Conservation (phyloP, 2,329 filamentous ascomycete genomes). For the Nigrospora osmanthi region DNA sequence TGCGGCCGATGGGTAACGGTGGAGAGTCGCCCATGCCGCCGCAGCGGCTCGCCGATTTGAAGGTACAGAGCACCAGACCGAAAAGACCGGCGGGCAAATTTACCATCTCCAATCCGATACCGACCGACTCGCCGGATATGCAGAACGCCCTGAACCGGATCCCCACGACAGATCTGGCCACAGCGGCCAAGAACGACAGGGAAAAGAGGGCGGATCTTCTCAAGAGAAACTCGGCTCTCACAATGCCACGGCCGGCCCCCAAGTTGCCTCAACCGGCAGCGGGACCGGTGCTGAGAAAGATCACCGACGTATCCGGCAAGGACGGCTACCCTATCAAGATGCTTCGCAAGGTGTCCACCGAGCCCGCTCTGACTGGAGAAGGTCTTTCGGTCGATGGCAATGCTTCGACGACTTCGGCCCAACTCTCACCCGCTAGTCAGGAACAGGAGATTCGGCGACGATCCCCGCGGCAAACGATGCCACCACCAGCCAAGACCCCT, state of each 20-base stretch:
- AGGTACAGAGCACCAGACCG: slow-evolving; percentile 6
- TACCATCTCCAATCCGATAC: slow-evolving; percentile 41
- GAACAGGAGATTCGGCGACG: slow-evolving; percentile 35
- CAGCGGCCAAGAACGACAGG: slow-evolving; percentile 38
- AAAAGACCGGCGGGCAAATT: slow-evolving; percentile 26
- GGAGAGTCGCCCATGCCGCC: neutral
- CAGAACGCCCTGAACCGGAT: slow-evolving; percentile 18
- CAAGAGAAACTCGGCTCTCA: slow-evolving; percentile 18
- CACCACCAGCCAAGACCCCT: slow-evolving; percentile 7
- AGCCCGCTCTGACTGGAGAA: slow-evolving; percentile 4
- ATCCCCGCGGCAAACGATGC: slow-evolving; percentile 34
- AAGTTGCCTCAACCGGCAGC: slow-evolving; percentile 9
- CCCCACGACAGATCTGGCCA: slow-evolving; percentile 39
- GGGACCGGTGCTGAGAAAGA: neutral
- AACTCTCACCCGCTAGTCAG: slow-evolving; percentile 42
- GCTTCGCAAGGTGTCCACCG: neutral
- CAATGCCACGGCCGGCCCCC: slow-evolving; percentile 27
- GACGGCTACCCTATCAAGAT: slow-evolving; percentile 1
- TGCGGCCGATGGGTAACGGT: slow-evolving; percentile 17
- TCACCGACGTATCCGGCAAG: neutral
- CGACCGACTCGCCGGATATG: slow-evolving; percentile 18
- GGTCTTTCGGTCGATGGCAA: slow-evolving; percentile 22
- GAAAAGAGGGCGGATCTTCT: slow-evolving; percentile 27
- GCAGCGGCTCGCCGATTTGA: neutral
- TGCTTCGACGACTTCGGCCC: slow-evolving; percentile 36